Evolutionary conservation across 306 rosid species (phyloP), one percentile per base, ranked within the genome.

Genomic region (Cicer judaicum): DNA sequence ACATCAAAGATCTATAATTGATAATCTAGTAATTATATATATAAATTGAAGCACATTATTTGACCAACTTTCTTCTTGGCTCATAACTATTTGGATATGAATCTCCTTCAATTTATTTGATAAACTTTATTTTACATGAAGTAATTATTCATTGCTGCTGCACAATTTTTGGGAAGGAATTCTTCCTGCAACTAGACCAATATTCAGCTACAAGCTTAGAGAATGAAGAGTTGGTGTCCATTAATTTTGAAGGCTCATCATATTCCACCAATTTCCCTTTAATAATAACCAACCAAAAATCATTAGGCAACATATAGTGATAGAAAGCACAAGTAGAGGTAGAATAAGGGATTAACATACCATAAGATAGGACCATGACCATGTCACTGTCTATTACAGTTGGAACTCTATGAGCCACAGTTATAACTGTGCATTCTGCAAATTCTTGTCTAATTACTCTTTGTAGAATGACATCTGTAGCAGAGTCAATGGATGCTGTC

Each of bases 341-440:
- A 14, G 43, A 50, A 21, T 10, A 18, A 43, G 12, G 6, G 39
- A 16, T 10, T 9, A 61, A 49, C 84, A 44, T 90, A 92, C 96
- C 93, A 64, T 82, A 81, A 47, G 97, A 90, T 43, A 88, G 85
- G 56, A 92, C 97, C 92, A 92, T 84, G 86, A 92, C 97, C 90
- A 85, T 85, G 82, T 92, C 90, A 81, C 97, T 87, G 43, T 90
- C 96, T 53, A 87, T 83, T 2, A 90, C 98, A 4, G 98, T 90
- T 34, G 96, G 93, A 74, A 92, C 91, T 80, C 93, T 82, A 16
- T 92, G 96, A 84, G 97, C 93, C 10, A 88, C 93, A 0, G 96
- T 85, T 72, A 89, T 78, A 9, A 92, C 93, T 1, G 96, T 92
- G 89, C 96, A 87, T 46, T 80, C 89, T 12, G 79, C 78, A 62